Conservation (phyloP, 768 basidiomycete genomes). For the Suillus lakei region DNA sequence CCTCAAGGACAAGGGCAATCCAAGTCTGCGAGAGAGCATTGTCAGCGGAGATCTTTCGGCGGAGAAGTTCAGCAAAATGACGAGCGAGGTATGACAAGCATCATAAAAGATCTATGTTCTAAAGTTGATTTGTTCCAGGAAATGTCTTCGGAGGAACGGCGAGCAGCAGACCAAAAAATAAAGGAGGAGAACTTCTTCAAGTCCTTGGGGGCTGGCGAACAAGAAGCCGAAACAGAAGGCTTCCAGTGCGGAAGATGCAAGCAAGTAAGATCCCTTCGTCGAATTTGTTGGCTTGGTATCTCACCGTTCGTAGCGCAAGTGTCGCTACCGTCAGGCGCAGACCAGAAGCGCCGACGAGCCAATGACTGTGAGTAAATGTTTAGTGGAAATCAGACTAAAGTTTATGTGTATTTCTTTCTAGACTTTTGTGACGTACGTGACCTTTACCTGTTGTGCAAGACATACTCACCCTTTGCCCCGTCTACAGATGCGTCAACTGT, state of each 20-base stretch:
- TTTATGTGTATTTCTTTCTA: constrained; percentile 31
- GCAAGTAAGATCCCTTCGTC: constrained; percentile 53
- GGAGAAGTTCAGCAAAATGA: constrained; percentile 77
- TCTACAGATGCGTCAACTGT: constrained; percentile 65
- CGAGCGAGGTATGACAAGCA: constrained; percentile 61
- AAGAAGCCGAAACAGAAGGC: constrained; percentile 93
- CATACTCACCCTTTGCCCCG: constrained; percentile 4
- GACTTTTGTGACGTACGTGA: constrained; percentile 87
- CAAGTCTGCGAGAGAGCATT: constrained; percentile 80
- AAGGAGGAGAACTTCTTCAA: constrained; percentile 88
- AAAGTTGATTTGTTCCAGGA: constrained; percentile 56
- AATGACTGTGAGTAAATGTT: constrained; percentile 76
- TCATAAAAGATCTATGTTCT: neutral
- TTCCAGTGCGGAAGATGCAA: constrained; percentile 98
- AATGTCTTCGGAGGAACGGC: constrained; percentile 94
- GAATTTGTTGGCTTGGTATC: neutral
- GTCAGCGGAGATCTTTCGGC: constrained; percentile 80
- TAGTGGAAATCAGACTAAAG: neutral
- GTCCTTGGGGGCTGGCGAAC: constrained; percentile 86
- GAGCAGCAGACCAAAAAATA: constrained; percentile 82
- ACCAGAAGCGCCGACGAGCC: constrained; percentile 98
- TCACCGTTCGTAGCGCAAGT: constrained; percentile 62
- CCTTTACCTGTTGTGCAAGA: constrained; percentile 4
- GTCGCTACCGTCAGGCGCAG: constrained; percentile 94
- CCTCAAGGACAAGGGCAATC: constrained; percentile 95